Evolutionary conservation across 352 stramenopile species (phyloP).

Genomic region (Phytophthora sp.): DNA sequence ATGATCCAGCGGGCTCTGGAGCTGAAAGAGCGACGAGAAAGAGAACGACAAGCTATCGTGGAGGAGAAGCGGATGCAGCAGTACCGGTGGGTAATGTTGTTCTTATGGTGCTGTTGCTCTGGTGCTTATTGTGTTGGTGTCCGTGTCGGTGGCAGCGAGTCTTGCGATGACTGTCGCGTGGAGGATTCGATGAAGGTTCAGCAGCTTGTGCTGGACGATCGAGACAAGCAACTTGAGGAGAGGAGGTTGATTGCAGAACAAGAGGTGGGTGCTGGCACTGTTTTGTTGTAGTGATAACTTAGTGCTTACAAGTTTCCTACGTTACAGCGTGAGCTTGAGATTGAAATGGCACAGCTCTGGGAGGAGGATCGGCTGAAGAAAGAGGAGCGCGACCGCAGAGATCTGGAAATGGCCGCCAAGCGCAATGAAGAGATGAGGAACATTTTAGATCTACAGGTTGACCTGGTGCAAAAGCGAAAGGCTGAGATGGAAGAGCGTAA

Average conservation of each 20-base stretch:
- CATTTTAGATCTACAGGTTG: constrained; percentile 80
- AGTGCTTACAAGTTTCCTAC: constrained; percentile 7
- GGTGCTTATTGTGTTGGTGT: too few species aligned
- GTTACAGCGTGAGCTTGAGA: constrained; percentile 47
- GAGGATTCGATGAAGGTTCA: constrained; percentile 73
- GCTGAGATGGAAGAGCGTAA: constrained; percentile 48
- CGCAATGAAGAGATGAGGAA: constrained; percentile 75
- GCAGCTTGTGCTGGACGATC: constrained; percentile 62
- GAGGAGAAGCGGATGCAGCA: constrained; percentile 81
- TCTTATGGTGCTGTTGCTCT: too few species aligned
- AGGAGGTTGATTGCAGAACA: constrained; percentile 48
- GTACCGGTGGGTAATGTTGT: constrained; percentile 51
- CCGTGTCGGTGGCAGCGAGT: constrained; percentile 47
- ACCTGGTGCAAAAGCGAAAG: constrained; percentile 58
- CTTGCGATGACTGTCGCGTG: constrained; percentile 65
- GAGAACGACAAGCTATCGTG: constrained; percentile 61
- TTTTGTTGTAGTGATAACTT: too few species aligned
- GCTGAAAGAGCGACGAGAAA: constrained; percentile 71
- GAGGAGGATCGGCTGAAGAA: constrained; percentile 77
- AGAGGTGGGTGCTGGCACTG: constrained; percentile 45
- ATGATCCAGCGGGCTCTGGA: constrained; percentile 82
- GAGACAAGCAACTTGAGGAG: constrained; percentile 68
- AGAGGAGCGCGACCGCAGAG: constrained; percentile 65
- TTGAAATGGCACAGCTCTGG: constrained; percentile 74
- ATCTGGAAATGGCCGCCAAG: constrained; percentile 52